Conservation (phyloP, 176 grass and related monocot genomes). For the Oryza glumipatula region DNA sequence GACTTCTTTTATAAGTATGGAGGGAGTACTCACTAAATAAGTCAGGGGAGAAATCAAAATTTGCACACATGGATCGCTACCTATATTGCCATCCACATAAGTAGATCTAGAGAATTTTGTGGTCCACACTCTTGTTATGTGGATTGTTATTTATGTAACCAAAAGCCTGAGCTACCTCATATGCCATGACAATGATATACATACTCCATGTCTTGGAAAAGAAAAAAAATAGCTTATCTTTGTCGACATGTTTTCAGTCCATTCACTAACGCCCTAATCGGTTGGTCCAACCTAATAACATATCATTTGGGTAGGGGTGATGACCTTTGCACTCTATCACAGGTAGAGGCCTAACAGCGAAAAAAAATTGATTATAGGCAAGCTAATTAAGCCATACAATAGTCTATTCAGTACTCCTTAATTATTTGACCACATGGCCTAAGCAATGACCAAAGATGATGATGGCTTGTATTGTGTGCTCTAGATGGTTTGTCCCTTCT, state of each 20-base stretch:
- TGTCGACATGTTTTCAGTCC: constrained; percentile 33
- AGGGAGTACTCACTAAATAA: neutral
- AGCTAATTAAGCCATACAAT: constrained; percentile 28
- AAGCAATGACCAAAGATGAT: constrained; percentile 44
- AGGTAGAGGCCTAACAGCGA: neutral
- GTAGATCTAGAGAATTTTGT: constrained; percentile 30
- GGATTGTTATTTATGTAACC: constrained; percentile 32
- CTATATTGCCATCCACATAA: constrained; percentile 39
- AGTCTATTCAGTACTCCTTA: constrained; percentile 26
- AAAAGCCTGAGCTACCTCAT: constrained; percentile 20
- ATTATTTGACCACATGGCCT: constrained; percentile 51
- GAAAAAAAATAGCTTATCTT: constrained; percentile 1
- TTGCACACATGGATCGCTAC: neutral
- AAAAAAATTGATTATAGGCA: neutral
- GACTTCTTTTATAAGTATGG: too few relatives aligned
- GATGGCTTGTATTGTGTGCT: constrained; percentile 27
- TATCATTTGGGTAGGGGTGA: constrained; percentile 36
- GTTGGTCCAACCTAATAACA: constrained; percentile 40
- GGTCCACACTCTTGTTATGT: constrained; percentile 27
- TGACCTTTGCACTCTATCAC: constrained; percentile 31
- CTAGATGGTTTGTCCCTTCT: constrained; percentile 37
- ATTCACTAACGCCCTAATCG: constrained; percentile 39
- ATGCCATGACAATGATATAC: constrained; percentile 39
- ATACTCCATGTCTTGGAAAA: constrained; percentile 6
- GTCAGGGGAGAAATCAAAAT: neutral